Conservation (phyloP, 139 green algal species). For the Volvox africanus region DNA sequence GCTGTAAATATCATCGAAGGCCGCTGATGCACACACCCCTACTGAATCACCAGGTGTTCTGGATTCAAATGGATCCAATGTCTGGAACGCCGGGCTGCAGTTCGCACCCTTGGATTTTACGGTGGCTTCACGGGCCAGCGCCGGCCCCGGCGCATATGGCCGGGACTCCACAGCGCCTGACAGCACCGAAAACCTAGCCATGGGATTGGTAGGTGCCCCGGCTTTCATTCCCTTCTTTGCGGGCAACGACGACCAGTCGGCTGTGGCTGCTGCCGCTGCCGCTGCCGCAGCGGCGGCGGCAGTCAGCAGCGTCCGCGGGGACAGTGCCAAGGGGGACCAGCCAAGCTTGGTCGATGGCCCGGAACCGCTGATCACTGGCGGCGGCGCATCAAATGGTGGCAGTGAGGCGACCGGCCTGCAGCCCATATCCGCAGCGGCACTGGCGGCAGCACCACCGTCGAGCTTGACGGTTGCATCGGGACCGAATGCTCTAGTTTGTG, state of each 20-base stretch:
- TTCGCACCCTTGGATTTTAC: neutral
- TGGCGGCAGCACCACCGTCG: neutral
- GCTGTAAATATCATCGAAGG: too few relatives aligned
- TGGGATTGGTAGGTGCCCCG: neutral
- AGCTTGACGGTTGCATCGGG: neutral
- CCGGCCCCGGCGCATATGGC: neutral
- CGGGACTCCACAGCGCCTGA: neutral
- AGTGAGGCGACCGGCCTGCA: neutral
- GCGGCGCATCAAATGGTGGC: neutral
- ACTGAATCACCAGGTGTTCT: neutral
- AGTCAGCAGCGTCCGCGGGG: conserved; percentile 2
- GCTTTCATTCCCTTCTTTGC: conserved; percentile 43
- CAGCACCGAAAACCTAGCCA: neutral
- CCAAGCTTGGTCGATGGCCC: too few relatives aligned
- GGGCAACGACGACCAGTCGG: neutral
- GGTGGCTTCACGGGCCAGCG: neutral
- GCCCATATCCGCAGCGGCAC: neutral
- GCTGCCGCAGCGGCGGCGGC: neutral
- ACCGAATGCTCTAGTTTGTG: neutral
- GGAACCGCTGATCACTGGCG: too few relatives aligned
- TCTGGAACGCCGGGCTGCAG: neutral
- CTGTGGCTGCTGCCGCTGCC: neutral
- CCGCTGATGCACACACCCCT: too few relatives aligned
- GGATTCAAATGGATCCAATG: neutral
- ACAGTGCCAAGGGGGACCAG: neutral